These are phyloP conservation scores for Acaromyces ingoldii DNA, from an alignment of 1,284 basidiomycete genomes.

Conservation along the genomic window DNA sequence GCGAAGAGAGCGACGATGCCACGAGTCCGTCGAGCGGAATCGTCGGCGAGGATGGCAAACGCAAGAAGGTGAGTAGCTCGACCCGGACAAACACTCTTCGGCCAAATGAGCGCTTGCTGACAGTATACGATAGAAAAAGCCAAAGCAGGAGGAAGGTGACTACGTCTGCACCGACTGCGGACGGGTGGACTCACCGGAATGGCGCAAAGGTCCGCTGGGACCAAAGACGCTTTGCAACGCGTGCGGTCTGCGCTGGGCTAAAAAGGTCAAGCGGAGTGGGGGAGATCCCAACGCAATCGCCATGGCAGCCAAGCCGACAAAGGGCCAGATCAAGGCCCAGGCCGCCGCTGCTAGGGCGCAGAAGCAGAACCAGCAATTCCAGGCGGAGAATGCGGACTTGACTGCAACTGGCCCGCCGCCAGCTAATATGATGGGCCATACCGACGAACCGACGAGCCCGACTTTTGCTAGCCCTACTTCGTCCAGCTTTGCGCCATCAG, in stretches of 20 bases:
- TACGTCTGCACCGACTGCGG: slow-evolving; percentile 48
- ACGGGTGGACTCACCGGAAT: slow-evolving; percentile 46
- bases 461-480: too few relatives aligned
- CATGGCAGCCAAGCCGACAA: not conserved
- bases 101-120: too few relatives aligned
- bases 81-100: too few relatives aligned
- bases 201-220: slow-evolving; percentile 46
- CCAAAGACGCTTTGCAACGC: slow-evolving; percentile 46
- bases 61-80: slow-evolving; percentile 3
- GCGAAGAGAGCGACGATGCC: slow-evolving; percentile 3
- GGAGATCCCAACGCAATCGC: slow-evolving; percentile 26
- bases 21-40: not conserved
- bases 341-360: slow-evolving; percentile 1
- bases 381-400: not conserved
- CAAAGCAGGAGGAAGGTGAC: slow-evolving; percentile 37
- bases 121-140: slow-evolving; percentile 19
- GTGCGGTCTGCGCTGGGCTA: slow-evolving; percentile 47
- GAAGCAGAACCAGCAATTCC: slow-evolving; percentile 1
- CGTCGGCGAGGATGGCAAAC: not conserved
- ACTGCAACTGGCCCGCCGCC: not conserved
- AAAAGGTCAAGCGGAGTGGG: slow-evolving; percentile 45
- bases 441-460: too few relatives aligned
- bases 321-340: not conserved
- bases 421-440: not conserved
- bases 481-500: too few relatives aligned